These are phyloP conservation scores for Herpotrichia juniperi DNA, from an alignment of 2,329 filamentous ascomycete genomes.

Conservation along the genomic window DNA sequence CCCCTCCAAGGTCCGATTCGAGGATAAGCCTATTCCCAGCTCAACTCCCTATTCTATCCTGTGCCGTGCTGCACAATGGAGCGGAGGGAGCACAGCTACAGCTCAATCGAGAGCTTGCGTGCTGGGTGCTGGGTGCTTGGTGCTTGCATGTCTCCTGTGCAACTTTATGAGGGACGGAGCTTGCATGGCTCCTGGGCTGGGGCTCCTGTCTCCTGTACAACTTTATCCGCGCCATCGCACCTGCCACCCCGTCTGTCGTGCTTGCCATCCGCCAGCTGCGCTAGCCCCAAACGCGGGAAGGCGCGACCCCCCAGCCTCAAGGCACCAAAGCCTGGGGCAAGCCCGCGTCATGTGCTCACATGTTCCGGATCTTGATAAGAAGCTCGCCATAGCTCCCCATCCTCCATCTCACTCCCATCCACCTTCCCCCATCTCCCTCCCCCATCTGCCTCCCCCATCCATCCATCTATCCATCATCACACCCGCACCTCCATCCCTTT, in stretches of 20 bases:
- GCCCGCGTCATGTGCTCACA: constrained; percentile 15
- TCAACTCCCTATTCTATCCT: too few relatives aligned
- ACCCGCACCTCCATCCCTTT: constrained; percentile 25
- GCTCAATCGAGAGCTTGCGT: too few relatives aligned
- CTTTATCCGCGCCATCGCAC: not conserved
- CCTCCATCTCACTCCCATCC: constrained; percentile 20
- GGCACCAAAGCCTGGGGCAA: constrained; percentile 13
- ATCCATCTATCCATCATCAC: constrained; percentile 29
- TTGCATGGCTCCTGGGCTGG: too few relatives aligned
- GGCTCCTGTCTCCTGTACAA: too few relatives aligned
- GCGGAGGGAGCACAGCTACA: too few relatives aligned
- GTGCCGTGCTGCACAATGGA: too few relatives aligned
- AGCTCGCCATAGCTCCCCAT: constrained; percentile 37
- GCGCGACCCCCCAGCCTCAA: constrained; percentile 1
- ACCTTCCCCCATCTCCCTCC: constrained; percentile 16
- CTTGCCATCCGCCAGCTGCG: not conserved
- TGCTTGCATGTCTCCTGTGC: too few relatives aligned
- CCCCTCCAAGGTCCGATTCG: too few relatives aligned
- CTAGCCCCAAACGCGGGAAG: constrained; percentile 1
- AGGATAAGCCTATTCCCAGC: too few relatives aligned
- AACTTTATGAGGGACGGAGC: too few relatives aligned
- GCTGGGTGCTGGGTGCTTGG: too few relatives aligned
- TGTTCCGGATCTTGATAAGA: constrained; percentile 16
- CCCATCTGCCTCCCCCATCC: constrained; percentile 35
- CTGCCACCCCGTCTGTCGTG: not conserved